These are phyloP conservation scores for Sporothrix humicola DNA, from an alignment of 2,329 filamentous ascomycete species.

Conservation along the genomic window DNA sequence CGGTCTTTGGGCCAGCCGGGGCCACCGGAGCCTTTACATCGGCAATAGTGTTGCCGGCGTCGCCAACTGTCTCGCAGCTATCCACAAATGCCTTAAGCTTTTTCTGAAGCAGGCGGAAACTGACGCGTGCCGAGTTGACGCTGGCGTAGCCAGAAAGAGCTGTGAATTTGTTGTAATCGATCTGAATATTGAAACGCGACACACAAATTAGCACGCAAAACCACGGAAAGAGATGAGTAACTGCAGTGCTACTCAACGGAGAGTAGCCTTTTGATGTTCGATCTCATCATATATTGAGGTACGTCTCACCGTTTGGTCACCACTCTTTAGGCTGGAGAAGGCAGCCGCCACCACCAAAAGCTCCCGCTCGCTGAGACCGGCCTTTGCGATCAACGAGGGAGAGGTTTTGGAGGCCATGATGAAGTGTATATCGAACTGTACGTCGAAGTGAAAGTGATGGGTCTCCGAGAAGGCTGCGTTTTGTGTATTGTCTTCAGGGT, in stretches of 20 bases:
- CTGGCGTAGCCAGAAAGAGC: conserved; percentile 36
- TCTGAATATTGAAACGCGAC: neutral
- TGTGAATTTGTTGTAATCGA: conserved; percentile 37
- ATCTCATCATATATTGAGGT: neutral
- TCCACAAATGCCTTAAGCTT: conserved; percentile 54
- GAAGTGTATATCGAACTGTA: neutral
- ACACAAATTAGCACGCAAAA: neutral
- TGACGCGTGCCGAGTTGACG: conserved; percentile 47
- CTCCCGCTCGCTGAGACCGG: conserved; percentile 36
- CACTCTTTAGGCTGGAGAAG: conserved; percentile 26
- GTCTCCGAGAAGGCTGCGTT: too few relatives aligned
- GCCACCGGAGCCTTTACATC: neutral
- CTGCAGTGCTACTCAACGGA: too few relatives aligned
- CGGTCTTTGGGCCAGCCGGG: neutral
- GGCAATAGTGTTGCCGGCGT: neutral
- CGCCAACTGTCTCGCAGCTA: neutral
- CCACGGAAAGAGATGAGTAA: too few relatives aligned
- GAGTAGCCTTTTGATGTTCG: too few relatives aligned
- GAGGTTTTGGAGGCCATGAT: neutral
- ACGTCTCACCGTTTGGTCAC: conserved; percentile 26
- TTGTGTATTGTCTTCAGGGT: too few relatives aligned
- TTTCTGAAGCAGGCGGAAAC: conserved; percentile 64
- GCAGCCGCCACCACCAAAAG: conserved; percentile 34
- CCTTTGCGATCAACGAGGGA: neutral
- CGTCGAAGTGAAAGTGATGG: too few relatives aligned